Evolutionary conservation across 345 rosid genomes (phyloP).

Genomic region (Salix caprea): DNA sequence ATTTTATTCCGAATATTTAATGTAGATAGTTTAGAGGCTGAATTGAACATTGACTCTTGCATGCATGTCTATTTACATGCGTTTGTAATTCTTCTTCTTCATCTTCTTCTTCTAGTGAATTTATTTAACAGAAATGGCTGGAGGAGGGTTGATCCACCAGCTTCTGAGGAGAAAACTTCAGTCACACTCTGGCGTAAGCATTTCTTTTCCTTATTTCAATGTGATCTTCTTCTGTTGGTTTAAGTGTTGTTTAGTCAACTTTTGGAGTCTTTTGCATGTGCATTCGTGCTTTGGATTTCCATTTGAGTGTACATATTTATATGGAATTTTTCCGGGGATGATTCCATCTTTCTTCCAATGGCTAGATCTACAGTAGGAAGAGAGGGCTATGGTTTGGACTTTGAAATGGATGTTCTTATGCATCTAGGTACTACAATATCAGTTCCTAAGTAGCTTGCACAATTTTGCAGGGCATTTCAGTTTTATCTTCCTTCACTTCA

Average conservation of each 20-base stretch:
- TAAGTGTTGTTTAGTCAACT: neutral
- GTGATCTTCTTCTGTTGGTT: neutral
- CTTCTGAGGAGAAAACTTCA: constrained; percentile 80
- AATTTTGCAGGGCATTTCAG: constrained; percentile 54
- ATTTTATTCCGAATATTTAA: neutral
- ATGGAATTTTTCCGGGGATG: neutral
- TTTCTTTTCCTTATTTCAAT: neutral
- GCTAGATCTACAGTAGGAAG: neutral
- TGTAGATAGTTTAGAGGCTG: neutral
- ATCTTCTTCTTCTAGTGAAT: constrained; percentile 17
- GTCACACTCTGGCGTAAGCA: constrained; percentile 57
- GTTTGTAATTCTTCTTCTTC: neutral
- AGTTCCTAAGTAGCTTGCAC: constrained; percentile 12
- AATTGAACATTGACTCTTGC: neutral
- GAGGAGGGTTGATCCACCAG: constrained; percentile 80
- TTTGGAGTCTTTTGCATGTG: neutral
- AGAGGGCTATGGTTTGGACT: neutral
- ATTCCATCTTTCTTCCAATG: neutral
- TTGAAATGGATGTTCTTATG: neutral
- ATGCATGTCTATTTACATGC: neutral
- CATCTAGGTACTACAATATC: neutral
- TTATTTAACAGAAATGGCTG: constrained; percentile 62
- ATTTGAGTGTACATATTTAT: neutral
- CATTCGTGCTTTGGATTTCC: neutral
- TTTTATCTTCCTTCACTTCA: constrained; percentile 50